These are phyloP conservation scores for Leishmania mexicana DNA, from an alignment of 208 protist genomes.

Conservation along the genomic window DNA sequence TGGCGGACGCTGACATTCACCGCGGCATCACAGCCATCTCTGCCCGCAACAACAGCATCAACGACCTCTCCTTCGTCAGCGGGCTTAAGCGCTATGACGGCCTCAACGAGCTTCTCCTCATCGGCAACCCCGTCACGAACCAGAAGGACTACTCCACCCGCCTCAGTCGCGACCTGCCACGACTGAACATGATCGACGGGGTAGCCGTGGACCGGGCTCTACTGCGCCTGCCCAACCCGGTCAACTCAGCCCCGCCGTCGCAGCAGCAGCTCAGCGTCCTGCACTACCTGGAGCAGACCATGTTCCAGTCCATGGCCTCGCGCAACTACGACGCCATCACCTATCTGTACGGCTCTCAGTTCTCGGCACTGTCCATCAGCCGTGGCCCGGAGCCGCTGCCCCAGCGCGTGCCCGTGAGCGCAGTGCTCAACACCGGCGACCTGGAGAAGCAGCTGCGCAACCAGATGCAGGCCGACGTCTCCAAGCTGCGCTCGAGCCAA, in stretches of 20 bases:
- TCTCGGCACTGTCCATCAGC: constrained; percentile 47
- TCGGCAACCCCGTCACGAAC: constrained; percentile 54
- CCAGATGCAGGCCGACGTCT: constrained; percentile 58
- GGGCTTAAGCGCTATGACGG: constrained; percentile 62
- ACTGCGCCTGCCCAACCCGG: constrained; percentile 73
- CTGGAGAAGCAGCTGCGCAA: constrained; percentile 56
- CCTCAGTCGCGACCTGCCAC: constrained; percentile 49
- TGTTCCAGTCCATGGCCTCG: constrained; percentile 31
- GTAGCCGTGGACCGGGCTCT: constrained; percentile 47
- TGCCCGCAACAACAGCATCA: constrained; percentile 70
- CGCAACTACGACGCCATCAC: constrained; percentile 24
- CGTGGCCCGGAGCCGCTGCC: constrained; percentile 61
- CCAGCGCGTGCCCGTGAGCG: constrained; percentile 49
- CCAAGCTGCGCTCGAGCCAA: constrained; percentile 39
- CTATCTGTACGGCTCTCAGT: constrained; percentile 30
- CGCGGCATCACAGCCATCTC: constrained; percentile 73
- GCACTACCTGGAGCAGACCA: constrained; percentile 36
- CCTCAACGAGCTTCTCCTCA: constrained; percentile 72
- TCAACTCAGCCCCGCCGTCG: constrained; percentile 38
- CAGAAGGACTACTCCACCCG: constrained; percentile 49
- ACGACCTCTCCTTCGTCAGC: constrained; percentile 54
- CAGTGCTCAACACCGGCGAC: constrained; percentile 46
- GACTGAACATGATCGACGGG: constrained; percentile 68
- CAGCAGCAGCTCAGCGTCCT: constrained; percentile 36
- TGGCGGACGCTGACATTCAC: constrained; percentile 67